These are phyloP conservation scores for Gossypium anomalum DNA, from an alignment of 345 rosid species.

Conservation along the genomic window DNA sequence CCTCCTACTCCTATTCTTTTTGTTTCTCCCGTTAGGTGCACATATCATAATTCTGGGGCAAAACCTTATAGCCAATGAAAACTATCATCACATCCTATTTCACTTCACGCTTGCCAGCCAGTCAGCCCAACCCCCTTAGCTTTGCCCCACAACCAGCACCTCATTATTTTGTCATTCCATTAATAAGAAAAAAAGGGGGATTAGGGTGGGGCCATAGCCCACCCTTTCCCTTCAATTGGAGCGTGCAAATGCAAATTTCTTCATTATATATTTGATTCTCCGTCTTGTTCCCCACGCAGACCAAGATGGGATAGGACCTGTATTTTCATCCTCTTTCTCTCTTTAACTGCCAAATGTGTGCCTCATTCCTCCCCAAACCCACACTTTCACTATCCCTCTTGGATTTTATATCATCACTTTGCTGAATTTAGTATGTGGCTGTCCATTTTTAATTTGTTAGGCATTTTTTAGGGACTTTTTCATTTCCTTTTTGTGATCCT, in stretches of 20 bases:
- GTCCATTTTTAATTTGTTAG: background rate
- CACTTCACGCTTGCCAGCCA: constrained; percentile 8
- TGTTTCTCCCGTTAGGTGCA: background rate
- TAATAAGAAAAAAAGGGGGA: background rate
- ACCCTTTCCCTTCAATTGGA: constrained; percentile 5
- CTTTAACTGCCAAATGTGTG: constrained; percentile 2
- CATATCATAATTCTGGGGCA: background rate
- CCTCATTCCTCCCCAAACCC: background rate
- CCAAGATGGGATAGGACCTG: background rate
- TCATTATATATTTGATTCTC: background rate
- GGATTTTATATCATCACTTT: background rate
- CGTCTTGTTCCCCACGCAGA: constrained; percentile 8
- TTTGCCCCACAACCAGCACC: background rate
- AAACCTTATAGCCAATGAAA: background rate
- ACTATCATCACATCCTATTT: background rate
- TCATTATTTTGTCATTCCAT: constrained; percentile 5
- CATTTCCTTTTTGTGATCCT: background rate
- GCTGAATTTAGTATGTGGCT: constrained; percentile 10
- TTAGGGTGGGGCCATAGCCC: background rate
- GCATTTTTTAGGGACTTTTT: background rate
- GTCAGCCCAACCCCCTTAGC: background rate
- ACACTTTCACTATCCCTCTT: background rate
- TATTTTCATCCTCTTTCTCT: background rate
- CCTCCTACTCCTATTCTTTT: background rate
- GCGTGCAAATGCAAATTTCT: background rate